Conservation (phyloP, 2,329 filamentous ascomycete genomes). For the Fusarium sp. region DNA sequence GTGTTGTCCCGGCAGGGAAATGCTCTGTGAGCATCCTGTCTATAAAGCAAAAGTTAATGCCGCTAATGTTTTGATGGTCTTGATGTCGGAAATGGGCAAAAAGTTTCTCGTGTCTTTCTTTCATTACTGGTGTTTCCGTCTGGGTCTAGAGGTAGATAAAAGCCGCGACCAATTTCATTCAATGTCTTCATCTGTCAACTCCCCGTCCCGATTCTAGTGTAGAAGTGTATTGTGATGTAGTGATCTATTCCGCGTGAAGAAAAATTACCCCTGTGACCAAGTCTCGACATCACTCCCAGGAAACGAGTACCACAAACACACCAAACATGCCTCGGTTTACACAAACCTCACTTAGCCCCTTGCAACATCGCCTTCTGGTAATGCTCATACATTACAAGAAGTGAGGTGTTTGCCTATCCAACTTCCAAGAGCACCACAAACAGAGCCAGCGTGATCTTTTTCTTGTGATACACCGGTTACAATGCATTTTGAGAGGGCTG, state of each 20-base stretch:
- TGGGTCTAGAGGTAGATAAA: slow-evolving; percentile 49
- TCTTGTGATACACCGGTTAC: too few species aligned
- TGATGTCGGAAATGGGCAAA: slow-evolving; percentile 40
- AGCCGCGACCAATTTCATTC: slow-evolving; percentile 42
- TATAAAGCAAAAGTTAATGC: slow-evolving; percentile 38
- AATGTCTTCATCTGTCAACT: slow-evolving; percentile 3
- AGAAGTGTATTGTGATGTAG: neutral
- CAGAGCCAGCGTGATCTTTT: too few species aligned
- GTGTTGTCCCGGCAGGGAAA: slow-evolving; percentile 10
- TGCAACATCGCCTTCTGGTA: neutral
- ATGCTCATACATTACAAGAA: too few species aligned
- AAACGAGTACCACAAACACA: too few species aligned
- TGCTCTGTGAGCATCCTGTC: slow-evolving; percentile 41
- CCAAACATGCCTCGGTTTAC: too few species aligned
- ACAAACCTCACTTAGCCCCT: too few species aligned
- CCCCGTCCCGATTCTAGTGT: neutral
- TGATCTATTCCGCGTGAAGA: too few species aligned
- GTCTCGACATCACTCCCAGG: too few species aligned
- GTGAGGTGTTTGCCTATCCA: too few species aligned
- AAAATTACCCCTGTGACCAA: too few species aligned
- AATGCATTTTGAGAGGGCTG: neutral
- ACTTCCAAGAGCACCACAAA: too few species aligned
- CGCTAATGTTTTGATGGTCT: slow-evolving; percentile 46
- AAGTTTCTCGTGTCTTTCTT: slow-evolving; percentile 44
- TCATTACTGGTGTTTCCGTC: slow-evolving; percentile 41